phyloP scores from a whole-genome alignment of 2,329 filamentous ascomycete genomes.

The Eutypella sp. region DNA sequence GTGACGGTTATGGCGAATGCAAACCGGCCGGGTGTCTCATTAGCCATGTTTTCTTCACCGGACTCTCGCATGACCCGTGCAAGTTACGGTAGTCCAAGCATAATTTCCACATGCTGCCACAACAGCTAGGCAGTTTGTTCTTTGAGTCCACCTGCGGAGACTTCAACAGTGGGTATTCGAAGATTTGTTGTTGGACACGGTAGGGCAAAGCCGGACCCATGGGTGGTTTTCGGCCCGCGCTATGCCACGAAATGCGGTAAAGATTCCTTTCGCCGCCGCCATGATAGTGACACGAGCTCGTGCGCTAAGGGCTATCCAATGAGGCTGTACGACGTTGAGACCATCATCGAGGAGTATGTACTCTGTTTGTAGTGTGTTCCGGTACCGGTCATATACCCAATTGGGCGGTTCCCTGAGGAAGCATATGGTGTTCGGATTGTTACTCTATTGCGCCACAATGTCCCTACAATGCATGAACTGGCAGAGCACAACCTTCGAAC shows the following conservation, averaged over 20 bases:
- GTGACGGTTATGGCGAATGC: too few relatives aligned
- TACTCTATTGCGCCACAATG: too few relatives aligned
- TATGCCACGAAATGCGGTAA: not conserved
- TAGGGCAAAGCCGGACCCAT: not conserved
- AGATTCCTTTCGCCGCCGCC: not conserved
- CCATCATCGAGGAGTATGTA: too few relatives aligned
- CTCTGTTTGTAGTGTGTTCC: too few relatives aligned
- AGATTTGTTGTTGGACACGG: not conserved
- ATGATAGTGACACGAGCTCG: too few relatives aligned
- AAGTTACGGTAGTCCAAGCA: slow-evolving; percentile 3
- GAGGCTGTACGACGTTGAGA: too few relatives aligned
- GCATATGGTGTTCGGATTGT: too few relatives aligned
- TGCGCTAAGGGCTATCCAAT: too few relatives aligned
- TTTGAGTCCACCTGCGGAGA: not conserved
- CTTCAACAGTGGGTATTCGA: not conserved
- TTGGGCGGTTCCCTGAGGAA: too few relatives aligned
- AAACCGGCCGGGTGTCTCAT: slow-evolving; percentile 4
- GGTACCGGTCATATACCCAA: too few relatives aligned
- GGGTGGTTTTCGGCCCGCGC: not conserved
- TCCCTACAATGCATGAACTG: too few relatives aligned
- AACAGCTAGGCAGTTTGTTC: not conserved
- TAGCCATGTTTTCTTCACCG: slow-evolving; percentile 9
- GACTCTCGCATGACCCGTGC: slow-evolving; percentile 10
- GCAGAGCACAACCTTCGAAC: not conserved
- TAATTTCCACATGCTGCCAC: slow-evolving; percentile 8